phyloP scores from a whole-genome alignment of 495 filamentous ascomycete species.

The Wilcoxina mikolae region DNA sequence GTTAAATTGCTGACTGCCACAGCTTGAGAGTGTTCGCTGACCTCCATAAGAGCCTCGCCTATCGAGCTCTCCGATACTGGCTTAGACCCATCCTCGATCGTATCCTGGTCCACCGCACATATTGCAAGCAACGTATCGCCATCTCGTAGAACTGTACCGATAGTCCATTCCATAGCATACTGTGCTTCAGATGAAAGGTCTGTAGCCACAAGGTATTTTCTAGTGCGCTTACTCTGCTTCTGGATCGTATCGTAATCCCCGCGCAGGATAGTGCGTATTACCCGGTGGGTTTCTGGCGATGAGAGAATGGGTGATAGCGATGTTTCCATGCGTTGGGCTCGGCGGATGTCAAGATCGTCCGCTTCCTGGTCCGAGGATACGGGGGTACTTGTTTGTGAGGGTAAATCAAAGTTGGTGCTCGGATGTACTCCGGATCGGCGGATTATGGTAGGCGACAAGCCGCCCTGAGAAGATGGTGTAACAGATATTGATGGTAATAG shows the following conservation, averaged over 20 bases:
- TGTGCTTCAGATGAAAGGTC: conserved; percentile 87
- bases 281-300: conserved; percentile 58
- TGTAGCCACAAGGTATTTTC: conserved; percentile 84
- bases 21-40: conserved; percentile 12
- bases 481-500: conserved; percentile 49
- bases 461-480: conserved; percentile 37
- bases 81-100: conserved; percentile 34
- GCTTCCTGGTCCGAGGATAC: conserved; percentile 75
- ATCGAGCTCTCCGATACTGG: conserved; percentile 26
- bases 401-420: conserved; percentile 58
- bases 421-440: conserved; percentile 54
- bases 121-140: conserved; percentile 88
- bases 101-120: conserved; percentile 80
- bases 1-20: conserved; percentile 11
- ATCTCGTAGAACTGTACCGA: conserved; percentile 86
- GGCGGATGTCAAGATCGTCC: conserved; percentile 66
- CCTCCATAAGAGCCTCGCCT: conserved; percentile 17
- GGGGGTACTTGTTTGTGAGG: conserved; percentile 58
- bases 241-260: conserved; percentile 65
- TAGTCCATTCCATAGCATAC: conserved; percentile 91
- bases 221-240: conserved; percentile 48
- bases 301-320: conserved; percentile 62
- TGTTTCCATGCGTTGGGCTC: conserved; percentile 70
- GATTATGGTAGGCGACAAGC: conserved; percentile 20
- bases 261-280: conserved; percentile 73